These are phyloP conservation scores for Vigna nakashimae DNA, from an alignment of 306 rosid genomes.

Conservation along the genomic window DNA sequence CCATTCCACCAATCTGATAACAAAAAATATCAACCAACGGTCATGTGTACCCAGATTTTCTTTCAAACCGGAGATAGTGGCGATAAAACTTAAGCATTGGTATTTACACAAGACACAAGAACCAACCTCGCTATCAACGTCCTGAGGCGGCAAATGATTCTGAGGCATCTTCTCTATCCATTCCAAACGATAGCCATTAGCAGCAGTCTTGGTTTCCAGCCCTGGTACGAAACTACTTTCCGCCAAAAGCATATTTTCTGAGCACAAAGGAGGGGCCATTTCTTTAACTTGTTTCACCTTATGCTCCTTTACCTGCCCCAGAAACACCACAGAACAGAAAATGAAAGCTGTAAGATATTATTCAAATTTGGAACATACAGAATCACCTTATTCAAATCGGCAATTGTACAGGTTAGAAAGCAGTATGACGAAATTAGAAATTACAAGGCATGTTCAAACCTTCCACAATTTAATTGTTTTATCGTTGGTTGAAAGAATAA, in stretches of 20 bases:
- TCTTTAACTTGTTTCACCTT: constrained; percentile 61
- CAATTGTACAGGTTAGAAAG: not conserved
- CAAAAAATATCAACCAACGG: constrained; percentile 28
- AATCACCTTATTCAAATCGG: not conserved
- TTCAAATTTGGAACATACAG: constrained; percentile 15
- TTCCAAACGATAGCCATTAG: constrained; percentile 54
- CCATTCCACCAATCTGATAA: constrained; percentile 56
- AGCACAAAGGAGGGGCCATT: constrained; percentile 49
- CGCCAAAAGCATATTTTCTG: constrained; percentile 67
- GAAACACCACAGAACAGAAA: constrained; percentile 29
- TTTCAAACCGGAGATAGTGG: constrained; percentile 3
- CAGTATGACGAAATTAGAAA: not conserved
- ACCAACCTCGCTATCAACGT: constrained; percentile 54
- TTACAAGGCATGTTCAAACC: constrained; percentile 23
- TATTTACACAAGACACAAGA: constrained; percentile 15
- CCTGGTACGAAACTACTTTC: constrained; percentile 60
- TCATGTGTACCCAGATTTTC: constrained; percentile 3
- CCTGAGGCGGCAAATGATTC: constrained; percentile 44
- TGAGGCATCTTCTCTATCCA: constrained; percentile 46
- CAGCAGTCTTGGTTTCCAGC: constrained; percentile 45
- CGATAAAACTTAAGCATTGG: not conserved
- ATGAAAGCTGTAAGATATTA: constrained; percentile 6
- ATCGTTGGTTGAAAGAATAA: constrained; percentile 69
- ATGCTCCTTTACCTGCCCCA: constrained; percentile 66
- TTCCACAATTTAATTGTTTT: constrained; percentile 77